Evolutionary conservation across 164 flowering plant genomes (phyloP).

Genomic region (Umbilicus rupestris): DNA sequence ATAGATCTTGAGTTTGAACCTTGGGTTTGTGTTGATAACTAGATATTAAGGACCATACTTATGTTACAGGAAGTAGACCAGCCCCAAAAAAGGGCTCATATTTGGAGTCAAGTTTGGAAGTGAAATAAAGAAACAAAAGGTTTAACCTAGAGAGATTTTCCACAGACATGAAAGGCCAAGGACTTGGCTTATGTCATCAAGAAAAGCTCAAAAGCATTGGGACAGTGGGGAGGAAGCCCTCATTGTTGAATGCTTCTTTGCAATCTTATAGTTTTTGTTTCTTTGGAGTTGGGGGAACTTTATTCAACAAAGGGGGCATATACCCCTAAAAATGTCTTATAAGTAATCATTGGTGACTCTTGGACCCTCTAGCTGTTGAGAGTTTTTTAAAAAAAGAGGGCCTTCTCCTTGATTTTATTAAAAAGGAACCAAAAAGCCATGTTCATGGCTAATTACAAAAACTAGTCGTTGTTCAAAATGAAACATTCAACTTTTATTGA

Average conservation of each 20-base stretch:
- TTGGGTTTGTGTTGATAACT: not conserved
- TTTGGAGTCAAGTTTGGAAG: not conserved
- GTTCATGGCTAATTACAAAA: too few species aligned
- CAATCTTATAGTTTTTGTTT: not conserved
- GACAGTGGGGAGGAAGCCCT: not conserved
- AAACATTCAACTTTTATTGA: too few species aligned
- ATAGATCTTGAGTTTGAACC: not conserved
- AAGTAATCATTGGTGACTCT: too few species aligned
- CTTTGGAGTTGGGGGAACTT: too few species aligned
- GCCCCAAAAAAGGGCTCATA: not conserved
- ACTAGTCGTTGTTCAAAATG: too few species aligned
- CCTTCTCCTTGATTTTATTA: too few species aligned
- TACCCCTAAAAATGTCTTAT: not conserved
- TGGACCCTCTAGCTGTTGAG: too few species aligned
- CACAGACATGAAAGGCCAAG: not conserved
- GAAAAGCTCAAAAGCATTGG: not conserved
- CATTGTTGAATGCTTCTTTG: not conserved
- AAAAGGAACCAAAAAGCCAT: too few species aligned
- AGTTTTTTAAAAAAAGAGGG: too few species aligned
- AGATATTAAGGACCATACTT: not conserved
- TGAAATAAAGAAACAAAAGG: not conserved
- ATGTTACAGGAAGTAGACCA: not conserved
- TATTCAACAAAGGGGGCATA: not conserved
- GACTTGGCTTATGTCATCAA: not conserved
- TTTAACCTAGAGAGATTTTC: not conserved